Conservation (phyloP, 352 stramenopile species). For the Peronosclerospora sorghi region DNA sequence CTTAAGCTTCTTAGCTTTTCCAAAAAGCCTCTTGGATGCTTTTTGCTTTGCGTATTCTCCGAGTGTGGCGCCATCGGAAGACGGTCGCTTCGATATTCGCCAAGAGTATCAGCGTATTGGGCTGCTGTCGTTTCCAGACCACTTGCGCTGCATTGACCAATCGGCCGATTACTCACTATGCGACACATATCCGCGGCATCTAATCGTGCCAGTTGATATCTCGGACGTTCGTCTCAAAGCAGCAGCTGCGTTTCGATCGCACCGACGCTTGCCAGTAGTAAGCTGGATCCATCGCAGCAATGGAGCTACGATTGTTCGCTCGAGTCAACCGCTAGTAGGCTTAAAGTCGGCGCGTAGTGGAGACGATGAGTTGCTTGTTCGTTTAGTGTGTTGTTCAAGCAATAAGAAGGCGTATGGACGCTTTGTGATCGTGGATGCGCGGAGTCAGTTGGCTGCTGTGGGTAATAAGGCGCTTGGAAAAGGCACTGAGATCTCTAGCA, state of each 20-base stretch:
- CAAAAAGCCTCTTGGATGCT: constrained; percentile 54
- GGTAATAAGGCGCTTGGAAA: constrained; percentile 89
- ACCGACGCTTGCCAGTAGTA: constrained; percentile 59
- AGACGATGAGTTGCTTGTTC: constrained; percentile 73
- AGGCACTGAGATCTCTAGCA: constrained; percentile 91
- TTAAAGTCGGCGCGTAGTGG: constrained; percentile 64
- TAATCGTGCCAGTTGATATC: constrained; percentile 89
- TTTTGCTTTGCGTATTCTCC: constrained; percentile 78
- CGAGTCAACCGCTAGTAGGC: constrained; percentile 68
- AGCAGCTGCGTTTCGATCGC: constrained; percentile 59
- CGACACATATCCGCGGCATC: constrained; percentile 90
- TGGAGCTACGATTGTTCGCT: constrained; percentile 70
- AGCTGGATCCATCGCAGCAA: constrained; percentile 66
- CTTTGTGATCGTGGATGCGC: constrained; percentile 80
- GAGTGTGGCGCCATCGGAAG: constrained; percentile 56
- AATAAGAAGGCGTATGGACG: constrained; percentile 34
- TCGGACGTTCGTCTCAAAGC: constrained; percentile 81
- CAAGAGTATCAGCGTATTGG: constrained; percentile 74
- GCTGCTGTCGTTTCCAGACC: constrained; percentile 47
- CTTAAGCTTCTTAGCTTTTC: constrained; percentile 62
- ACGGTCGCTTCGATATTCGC: constrained; percentile 69
- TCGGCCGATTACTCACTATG: constrained; percentile 77
- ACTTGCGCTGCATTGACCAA: constrained; percentile 71
- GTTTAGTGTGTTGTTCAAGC: constrained; percentile 48
- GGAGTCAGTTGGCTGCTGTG: constrained; percentile 71